A percentile compares a stretch with the other conserved stretches of the same genome.
phyloP scores from a whole-genome alignment of 2,329 filamentous ascomycete species.

The Fusarium udum region DNA sequence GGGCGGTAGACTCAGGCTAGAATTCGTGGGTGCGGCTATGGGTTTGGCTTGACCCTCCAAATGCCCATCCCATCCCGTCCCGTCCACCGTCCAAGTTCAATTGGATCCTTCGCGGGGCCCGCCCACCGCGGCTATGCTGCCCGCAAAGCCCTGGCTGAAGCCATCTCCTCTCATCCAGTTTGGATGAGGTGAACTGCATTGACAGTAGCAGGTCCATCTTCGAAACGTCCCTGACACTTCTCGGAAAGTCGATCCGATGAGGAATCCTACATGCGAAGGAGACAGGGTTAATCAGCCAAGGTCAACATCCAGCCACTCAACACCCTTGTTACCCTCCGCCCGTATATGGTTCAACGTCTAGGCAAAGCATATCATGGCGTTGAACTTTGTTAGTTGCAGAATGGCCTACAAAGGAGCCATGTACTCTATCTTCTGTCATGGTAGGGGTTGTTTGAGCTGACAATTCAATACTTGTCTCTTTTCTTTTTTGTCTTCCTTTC shows the following conservation, averaged over 20 bases:
- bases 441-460: constrained; percentile 14
- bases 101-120: background rate
- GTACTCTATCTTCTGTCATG: background rate
- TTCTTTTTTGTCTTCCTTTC: background rate
- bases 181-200: constrained; percentile 18
- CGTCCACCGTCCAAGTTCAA: background rate
- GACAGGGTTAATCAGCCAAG: constrained; percentile 23
- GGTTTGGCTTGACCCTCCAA: constrained; percentile 5
- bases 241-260: constrained; percentile 34
- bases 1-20: too few relatives aligned
- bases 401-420: constrained; percentile 1
- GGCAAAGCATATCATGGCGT: constrained; percentile 28
- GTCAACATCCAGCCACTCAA: constrained; percentile 11
- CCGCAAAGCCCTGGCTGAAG: constrained; percentile 16
- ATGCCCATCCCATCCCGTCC: background rate
- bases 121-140: constrained; percentile 19
- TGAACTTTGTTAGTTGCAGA: constrained; percentile 16
- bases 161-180: background rate
- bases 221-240: constrained; percentile 34
- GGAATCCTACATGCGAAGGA: constrained; percentile 21
- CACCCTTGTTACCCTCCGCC: constrained; percentile 5
- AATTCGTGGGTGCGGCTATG: constrained; percentile 19
- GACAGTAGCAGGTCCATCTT: constrained; percentile 10
- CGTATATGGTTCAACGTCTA: constrained; percentile 19
- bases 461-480: constrained; percentile 15